Evolutionary conservation across 2,329 filamentous ascomycete species (phyloP).

Genomic region (Penicillium olsonii): DNA sequence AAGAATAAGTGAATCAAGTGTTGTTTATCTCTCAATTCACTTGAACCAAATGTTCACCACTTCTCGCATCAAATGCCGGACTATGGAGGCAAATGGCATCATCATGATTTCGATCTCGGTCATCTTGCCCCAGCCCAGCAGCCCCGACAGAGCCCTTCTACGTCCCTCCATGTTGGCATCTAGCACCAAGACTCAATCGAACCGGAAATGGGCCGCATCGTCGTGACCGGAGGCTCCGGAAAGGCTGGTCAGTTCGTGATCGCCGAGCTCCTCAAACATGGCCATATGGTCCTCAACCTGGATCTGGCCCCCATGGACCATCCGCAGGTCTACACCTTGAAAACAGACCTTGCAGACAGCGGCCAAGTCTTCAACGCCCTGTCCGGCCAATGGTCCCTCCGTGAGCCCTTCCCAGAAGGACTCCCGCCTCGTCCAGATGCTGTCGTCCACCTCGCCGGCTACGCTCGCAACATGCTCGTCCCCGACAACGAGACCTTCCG

Average conservation of each 20-base stretch:
- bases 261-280: conserved; percentile 51
- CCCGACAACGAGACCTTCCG: conserved; percentile 62
- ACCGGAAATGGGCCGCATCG: conserved; percentile 51
- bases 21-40: neutral
- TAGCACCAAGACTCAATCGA: neutral
- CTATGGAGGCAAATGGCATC: conserved; percentile 18
- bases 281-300: conserved; percentile 57
- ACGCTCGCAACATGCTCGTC: conserved; percentile 62
- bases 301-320: conserved; percentile 51
- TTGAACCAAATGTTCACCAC: neutral
- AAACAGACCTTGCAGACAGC: conserved; percentile 57
- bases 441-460: conserved; percentile 63
- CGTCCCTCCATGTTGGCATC: neutral
- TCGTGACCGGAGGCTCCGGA: conserved; percentile 59
- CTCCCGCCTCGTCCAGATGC: conserved; percentile 54
- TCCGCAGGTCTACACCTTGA: conserved; percentile 53
- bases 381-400: conserved; percentile 58
- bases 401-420: conserved; percentile 36
- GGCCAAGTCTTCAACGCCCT: conserved; percentile 60
- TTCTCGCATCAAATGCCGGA: neutral
- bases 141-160: neutral
- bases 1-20: neutral
- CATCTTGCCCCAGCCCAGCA: neutral
- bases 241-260: conserved; percentile 58
- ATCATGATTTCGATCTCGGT: conserved; percentile 19